phyloP scores from a whole-genome alignment of 108 stramenopile species.

The Craspedostauros australis region DNA sequence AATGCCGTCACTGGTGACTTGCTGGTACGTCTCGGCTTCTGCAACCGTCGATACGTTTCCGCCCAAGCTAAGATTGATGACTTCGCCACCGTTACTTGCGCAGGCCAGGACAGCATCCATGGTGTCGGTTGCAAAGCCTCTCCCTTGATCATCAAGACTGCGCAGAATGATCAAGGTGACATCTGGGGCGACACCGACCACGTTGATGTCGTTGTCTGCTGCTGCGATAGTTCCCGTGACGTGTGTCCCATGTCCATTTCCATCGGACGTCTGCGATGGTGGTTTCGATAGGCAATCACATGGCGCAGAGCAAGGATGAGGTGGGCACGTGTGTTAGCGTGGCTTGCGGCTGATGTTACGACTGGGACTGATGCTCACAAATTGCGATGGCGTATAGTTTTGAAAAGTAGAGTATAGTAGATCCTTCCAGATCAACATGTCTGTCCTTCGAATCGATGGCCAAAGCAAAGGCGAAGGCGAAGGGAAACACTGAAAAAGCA shows the following conservation, averaged over 20 bases:
- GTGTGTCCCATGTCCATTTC: conserved; percentile 37
- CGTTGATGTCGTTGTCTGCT: conserved; percentile 33
- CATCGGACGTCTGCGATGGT: too few species aligned
- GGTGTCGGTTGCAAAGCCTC: conserved; percentile 23
- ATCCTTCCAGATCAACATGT: background rate
- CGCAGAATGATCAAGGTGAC: conserved; percentile 29
- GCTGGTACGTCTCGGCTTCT: conserved; percentile 18
- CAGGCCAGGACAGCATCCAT: conserved; percentile 37
- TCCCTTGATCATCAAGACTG: conserved; percentile 20
- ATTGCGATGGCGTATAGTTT: too few species aligned
- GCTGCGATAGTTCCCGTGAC: conserved; percentile 58
- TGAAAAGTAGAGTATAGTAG: too few species aligned
- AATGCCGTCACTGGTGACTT: conserved; percentile 32
- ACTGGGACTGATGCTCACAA: too few species aligned
- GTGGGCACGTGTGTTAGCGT: too few species aligned
- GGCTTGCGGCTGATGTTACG: too few species aligned
- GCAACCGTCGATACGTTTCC: conserved; percentile 12
- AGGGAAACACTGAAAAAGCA: too few species aligned
- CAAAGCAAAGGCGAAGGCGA: background rate
- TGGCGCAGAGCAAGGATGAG: too few species aligned
- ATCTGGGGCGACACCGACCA: conserved; percentile 36
- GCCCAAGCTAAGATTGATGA: conserved; percentile 52
- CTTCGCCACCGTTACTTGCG: conserved; percentile 28
- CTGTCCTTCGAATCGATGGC: too few species aligned
- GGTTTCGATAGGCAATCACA: too few species aligned